Conservation (phyloP, 129 eudicot genomes). For the sunflower (Helianthus annuus) region HanXRQr2.0-SUNRISE NC_035445.2:97967389-97967888, state of each 20-base stretch:
- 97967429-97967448: constrained; percentile 50
- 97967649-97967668: constrained; percentile 44
- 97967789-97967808: constrained; percentile 43
- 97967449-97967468: constrained; percentile 59
- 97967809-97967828: constrained; percentile 46
- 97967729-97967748: neutral
- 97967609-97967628: constrained; percentile 53
- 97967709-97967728: constrained; percentile 42
- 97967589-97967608: constrained; percentile 36
- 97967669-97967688: constrained; percentile 40
- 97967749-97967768: neutral
- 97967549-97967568: constrained; percentile 56
- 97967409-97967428: constrained; percentile 69
- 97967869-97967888: constrained; percentile 32
- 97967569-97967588: constrained; percentile 53
- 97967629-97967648: constrained; percentile 71
- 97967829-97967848: constrained; percentile 39
- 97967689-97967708: constrained; percentile 57
- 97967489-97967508: constrained; percentile 67
- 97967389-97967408: constrained; percentile 43
- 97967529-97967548: constrained; percentile 40
- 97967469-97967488: constrained; percentile 52
- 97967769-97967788: neutral
- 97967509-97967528: constrained; percentile 44
- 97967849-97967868: constrained; percentile 32